Evolutionary conservation across 2,329 filamentous ascomycete species (phyloP).

Genomic region (Hypoxylon rubiginosum): DNA sequence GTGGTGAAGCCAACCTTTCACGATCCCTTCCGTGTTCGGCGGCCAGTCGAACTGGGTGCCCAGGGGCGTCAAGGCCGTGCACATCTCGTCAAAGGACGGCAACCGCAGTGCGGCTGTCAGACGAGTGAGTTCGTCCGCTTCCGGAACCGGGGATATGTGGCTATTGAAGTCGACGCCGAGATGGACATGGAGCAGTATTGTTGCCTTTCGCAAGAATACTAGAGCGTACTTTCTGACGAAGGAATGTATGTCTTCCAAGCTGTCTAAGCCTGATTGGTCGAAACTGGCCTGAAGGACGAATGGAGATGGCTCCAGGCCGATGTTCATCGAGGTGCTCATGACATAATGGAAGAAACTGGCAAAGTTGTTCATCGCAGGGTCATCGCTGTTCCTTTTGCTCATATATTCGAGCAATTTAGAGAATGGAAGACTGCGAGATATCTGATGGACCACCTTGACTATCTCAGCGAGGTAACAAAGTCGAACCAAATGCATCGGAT

Average conservation of each 20-base stretch:
- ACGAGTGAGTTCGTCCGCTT: slow-evolving; percentile 83
- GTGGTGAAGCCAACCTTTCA: slow-evolving; percentile 81
- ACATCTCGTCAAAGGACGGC: slow-evolving; percentile 84
- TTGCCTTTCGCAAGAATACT: slow-evolving; percentile 87
- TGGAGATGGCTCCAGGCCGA: slow-evolving; percentile 53
- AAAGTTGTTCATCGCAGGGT: slow-evolving; percentile 66
- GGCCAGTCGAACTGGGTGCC: slow-evolving; percentile 64
- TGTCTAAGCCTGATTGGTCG: slow-evolving; percentile 67
- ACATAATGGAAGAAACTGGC: slow-evolving; percentile 67
- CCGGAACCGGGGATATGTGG: slow-evolving; percentile 71
- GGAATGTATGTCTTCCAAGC: slow-evolving; percentile 66
- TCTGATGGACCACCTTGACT: slow-evolving; percentile 79
- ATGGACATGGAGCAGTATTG: slow-evolving; percentile 86
- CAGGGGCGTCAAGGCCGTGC: slow-evolving; percentile 68
- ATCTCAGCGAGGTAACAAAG: slow-evolving; percentile 94
- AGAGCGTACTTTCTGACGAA: slow-evolving; percentile 86
- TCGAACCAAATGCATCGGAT: slow-evolving; percentile 83
- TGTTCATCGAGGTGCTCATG: slow-evolving; percentile 60
- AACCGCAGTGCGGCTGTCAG: slow-evolving; percentile 81
- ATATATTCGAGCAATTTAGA: slow-evolving; percentile 64
- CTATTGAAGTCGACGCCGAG: slow-evolving; percentile 90
- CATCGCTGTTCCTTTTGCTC: slow-evolving; percentile 57
- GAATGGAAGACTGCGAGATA: slow-evolving; percentile 67
- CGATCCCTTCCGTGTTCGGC: slow-evolving; percentile 59
- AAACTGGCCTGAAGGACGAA: slow-evolving; percentile 63